Evolutionary conservation across 352 stramenopile species (phyloP).

Genomic region (Phytophthora sansomeana): DNA sequence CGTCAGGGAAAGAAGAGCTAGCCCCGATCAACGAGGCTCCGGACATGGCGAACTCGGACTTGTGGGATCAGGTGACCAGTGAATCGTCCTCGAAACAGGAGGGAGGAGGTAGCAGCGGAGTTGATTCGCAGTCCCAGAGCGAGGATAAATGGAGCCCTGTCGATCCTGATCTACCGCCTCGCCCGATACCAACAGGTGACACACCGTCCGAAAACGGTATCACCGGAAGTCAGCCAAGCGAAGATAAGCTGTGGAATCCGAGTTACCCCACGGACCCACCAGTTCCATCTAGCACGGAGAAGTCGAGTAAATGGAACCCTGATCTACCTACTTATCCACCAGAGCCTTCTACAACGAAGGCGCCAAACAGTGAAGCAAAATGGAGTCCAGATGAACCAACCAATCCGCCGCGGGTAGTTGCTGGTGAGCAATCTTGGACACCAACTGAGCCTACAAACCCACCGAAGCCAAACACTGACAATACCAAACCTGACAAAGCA

Average conservation of each 20-base stretch:
- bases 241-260: conserved; percentile 22
- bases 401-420: background rate
- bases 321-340: conserved; percentile 1
- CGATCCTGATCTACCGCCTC: conserved; percentile 11
- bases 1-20: conserved; percentile 13
- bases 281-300: background rate
- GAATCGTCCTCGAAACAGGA: background rate
- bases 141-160: conserved; percentile 21
- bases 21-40: background rate
- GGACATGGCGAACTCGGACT: background rate
- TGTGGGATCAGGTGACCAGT: background rate
- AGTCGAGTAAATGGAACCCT: background rate
- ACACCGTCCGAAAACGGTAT: conserved; percentile 2
- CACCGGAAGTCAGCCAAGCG: conserved; percentile 3
- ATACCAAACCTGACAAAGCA: background rate
- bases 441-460: background rate
- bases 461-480: background rate
- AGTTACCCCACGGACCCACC: conserved; percentile 16
- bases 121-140: background rate
- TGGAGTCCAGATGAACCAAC: conserved; percentile 12
- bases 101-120: background rate
- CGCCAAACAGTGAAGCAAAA: background rate
- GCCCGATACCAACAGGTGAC: conserved; percentile 1
- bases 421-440: background rate
- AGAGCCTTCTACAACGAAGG: background rate